Evolutionary conservation across 371 early-diverging fungal genomes (phyloP).

Genomic region (Sporodiniella umbellata): DNA sequence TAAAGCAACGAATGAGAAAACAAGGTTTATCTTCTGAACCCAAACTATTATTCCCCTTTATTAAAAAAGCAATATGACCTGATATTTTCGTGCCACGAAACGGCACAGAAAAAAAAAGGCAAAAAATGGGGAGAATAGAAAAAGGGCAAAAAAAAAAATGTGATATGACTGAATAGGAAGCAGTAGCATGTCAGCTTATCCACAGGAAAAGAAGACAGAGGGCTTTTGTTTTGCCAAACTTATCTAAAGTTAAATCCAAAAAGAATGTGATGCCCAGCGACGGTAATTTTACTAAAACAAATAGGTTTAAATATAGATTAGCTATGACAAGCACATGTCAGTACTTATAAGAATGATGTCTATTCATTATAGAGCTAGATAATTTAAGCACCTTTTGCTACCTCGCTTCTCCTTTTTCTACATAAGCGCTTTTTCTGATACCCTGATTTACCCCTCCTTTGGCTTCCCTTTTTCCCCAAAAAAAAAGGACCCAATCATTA

Average conservation of each 20-base stretch:
- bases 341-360: not conserved
- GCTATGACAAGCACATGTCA: not conserved
- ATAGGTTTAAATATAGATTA: not conserved
- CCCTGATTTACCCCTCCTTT: too few relatives aligned
- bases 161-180: too few relatives aligned
- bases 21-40: not conserved
- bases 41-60: not conserved
- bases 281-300: not conserved
- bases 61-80: not conserved
- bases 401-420: too few relatives aligned
- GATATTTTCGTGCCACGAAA: not conserved
- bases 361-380: not conserved
- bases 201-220: too few relatives aligned
- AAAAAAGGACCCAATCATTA: too few relatives aligned
- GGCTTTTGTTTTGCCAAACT: too few relatives aligned
- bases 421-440: too few relatives aligned
- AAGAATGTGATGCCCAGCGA: too few relatives aligned
- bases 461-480: too few relatives aligned
- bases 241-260: too few relatives aligned
- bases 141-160: not conserved
- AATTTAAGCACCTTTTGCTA: too few relatives aligned
- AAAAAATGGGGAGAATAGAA: not conserved
- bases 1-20: not conserved
- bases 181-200: too few relatives aligned
- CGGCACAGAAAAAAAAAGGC: not conserved